A percentile compares a stretch with the other conserved stretches of the same genome.
Conservation (phyloP, 345 rosid genomes). For the Pistacia integerrima region DNA sequence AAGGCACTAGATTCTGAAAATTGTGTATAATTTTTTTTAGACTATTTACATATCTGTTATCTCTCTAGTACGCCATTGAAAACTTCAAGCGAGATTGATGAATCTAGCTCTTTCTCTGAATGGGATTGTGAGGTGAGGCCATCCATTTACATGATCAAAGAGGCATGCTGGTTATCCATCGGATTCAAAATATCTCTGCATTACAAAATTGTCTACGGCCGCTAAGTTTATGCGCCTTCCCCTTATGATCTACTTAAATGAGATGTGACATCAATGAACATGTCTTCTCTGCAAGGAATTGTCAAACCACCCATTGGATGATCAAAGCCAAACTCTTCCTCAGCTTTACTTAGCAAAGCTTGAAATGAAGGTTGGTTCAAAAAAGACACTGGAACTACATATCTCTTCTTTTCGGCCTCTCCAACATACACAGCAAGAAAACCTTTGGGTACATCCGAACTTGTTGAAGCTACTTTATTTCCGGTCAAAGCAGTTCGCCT, state of each 20-base stretch:
- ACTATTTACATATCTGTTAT: neutral
- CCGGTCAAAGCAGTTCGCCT: neutral
- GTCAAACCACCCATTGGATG: slow-evolving; percentile 45
- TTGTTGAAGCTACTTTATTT: neutral
- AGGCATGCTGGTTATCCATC: neutral
- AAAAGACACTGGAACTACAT: slow-evolving; percentile 34
- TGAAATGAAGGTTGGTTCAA: slow-evolving; percentile 42
- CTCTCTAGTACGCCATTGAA: too few relatives aligned
- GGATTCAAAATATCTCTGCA: slow-evolving; percentile 2
- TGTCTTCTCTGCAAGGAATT: slow-evolving; percentile 39
- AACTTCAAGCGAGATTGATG: too few relatives aligned
- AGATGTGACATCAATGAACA: slow-evolving; percentile 34
- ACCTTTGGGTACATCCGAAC: slow-evolving; percentile 34
- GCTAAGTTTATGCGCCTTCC: neutral
- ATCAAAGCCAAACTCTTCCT: slow-evolving; percentile 45
- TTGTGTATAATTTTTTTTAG: neutral
- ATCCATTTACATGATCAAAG: too few relatives aligned
- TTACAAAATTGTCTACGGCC: slow-evolving; percentile 1
- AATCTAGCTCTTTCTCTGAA: too few relatives aligned
- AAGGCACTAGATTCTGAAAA: neutral
- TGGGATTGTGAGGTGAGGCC: too few relatives aligned
- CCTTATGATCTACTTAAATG: slow-evolving; percentile 22
- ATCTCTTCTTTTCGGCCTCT: slow-evolving; percentile 36
- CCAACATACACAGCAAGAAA: slow-evolving; percentile 41
- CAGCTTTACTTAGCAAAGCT: slow-evolving; percentile 37